phyloP scores from a whole-genome alignment of 495 filamentous ascomycete genomes.

The Neurospora pannonica region DNA sequence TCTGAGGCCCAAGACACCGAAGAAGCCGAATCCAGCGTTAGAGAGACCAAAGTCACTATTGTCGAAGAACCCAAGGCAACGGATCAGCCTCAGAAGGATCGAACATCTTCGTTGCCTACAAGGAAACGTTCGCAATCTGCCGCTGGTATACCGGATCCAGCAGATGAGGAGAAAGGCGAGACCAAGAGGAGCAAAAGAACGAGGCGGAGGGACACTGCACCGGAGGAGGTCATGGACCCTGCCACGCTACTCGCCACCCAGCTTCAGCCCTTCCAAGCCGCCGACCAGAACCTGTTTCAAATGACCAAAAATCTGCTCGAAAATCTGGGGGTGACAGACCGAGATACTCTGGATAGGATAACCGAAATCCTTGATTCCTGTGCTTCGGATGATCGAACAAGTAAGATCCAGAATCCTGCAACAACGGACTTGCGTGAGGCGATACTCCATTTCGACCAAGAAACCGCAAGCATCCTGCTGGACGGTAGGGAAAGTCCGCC shows the following conservation, averaged over 20 bases:
- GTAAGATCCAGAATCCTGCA: conserved; percentile 28
- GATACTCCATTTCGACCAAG: conserved; percentile 32
- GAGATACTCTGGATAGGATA: conserved; percentile 39
- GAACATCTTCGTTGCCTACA: conserved; percentile 22
- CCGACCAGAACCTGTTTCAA: conserved; percentile 69
- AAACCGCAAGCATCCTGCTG: conserved; percentile 31
- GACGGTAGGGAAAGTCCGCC: conserved; percentile 32
- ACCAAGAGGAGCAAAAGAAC: conserved; percentile 76
- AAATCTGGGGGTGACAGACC: conserved; percentile 52
- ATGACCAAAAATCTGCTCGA: conserved; percentile 56
- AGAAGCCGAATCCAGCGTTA: background rate
- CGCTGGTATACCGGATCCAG: conserved; percentile 47
- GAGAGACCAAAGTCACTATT: background rate
- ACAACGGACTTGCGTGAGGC: conserved; percentile 33
- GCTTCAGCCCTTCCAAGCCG: conserved; percentile 54
- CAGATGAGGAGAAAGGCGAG: conserved; percentile 48
- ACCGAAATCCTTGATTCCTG: conserved; percentile 45
- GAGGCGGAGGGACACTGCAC: conserved; percentile 64
- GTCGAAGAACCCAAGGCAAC: background rate
- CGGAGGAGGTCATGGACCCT: conserved; percentile 60
- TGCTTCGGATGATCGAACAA: conserved; percentile 33
- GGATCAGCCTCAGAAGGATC: conserved; percentile 22
- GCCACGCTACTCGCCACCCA: conserved; percentile 64
- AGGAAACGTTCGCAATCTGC: conserved; percentile 58
- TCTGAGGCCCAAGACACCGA: background rate